A percentile compares a stretch with the other conserved stretches of the same genome.
phyloP scores from a whole-genome alignment of 805 yeast species.

The Komagataella pastoris region DNA sequence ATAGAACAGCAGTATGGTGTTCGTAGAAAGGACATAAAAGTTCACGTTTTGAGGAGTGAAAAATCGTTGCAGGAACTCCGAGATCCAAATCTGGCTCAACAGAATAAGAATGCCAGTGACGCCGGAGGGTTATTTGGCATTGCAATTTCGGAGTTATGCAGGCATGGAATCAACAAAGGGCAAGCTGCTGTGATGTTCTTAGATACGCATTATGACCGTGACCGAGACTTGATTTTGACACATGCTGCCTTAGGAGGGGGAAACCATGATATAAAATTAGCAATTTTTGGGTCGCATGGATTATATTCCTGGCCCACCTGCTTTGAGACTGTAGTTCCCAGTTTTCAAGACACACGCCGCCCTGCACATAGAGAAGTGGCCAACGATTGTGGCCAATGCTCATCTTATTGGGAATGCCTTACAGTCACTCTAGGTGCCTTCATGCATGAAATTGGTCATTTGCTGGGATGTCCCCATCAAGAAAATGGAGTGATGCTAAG shows the following conservation, averaged over 20 bases:
- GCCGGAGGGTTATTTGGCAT: conserved; percentile 68
- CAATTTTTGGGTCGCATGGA: conserved; percentile 91
- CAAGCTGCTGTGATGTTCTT: conserved; percentile 79
- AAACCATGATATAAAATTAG: conserved; percentile 51
- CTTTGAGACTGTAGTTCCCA: conserved; percentile 53
- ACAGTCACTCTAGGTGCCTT: conserved; percentile 86
- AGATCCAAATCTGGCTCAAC: conserved; percentile 78
- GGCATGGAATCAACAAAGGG: conserved; percentile 26
- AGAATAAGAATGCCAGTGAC: conserved; percentile 57
- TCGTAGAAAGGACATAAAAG: conserved; percentile 49
- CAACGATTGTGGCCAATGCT: conserved; percentile 76
- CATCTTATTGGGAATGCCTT: conserved; percentile 82
- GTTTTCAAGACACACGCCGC: conserved; percentile 61
- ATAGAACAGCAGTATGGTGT: conserved; percentile 21
- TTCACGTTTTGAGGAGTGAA: conserved; percentile 64
- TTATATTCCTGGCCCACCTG: conserved; percentile 86
- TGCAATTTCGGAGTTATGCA: conserved; percentile 60
- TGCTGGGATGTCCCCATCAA: conserved; percentile 87
- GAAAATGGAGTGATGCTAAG: conserved; percentile 83
- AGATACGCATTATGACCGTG: conserved; percentile 75
- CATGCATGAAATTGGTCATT: conserved; percentile 91
- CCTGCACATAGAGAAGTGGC: conserved; percentile 65
- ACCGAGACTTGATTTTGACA: conserved; percentile 45
- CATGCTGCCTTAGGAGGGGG: conserved; percentile 97
- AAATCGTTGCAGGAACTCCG: conserved; percentile 59